Percentiles rank a stretch among this genome's conserved stretches.
Conservation (phyloP, 2,329 filamentous ascomycete species). For the Colletotrichum siamense region DNA sequence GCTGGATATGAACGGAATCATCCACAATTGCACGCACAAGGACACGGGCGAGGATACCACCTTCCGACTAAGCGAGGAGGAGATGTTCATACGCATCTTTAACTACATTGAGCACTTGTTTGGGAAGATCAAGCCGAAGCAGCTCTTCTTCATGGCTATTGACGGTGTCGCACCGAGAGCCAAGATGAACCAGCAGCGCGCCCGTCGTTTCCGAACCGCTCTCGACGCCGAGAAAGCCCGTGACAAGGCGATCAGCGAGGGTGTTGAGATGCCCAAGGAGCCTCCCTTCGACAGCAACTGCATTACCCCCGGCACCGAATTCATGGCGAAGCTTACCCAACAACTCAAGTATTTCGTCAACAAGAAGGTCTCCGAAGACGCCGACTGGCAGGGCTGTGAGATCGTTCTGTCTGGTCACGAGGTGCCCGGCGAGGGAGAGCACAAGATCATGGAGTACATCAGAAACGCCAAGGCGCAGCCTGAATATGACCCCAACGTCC, state of each 20-base stretch:
- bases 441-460: constrained; percentile 99
- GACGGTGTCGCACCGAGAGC: constrained; percentile 96
- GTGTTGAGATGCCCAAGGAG: constrained; percentile 92
- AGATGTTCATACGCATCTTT: constrained; percentile 99
- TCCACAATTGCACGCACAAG: constrained; percentile 99
- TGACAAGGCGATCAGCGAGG: constrained; percentile 90
- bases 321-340: constrained; percentile 94
- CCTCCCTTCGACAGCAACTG: constrained; percentile 98
- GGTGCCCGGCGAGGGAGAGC: constrained; percentile 96
- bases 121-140: constrained; percentile 97
- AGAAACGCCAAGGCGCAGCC: constrained; percentile 95
- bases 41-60: constrained; percentile 86
- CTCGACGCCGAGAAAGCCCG: constrained; percentile 88
- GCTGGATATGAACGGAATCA: constrained; percentile 99
- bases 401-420: constrained; percentile 97
- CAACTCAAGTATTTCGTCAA: constrained; percentile 98
- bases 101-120: constrained; percentile 99
- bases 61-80: constrained; percentile 93
- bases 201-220: constrained; percentile 92
- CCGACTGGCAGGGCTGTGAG: constrained; percentile 96
- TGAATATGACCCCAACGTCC: constrained; percentile 88
- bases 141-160: constrained; percentile 99
- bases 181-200: constrained; percentile 99
- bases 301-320: constrained; percentile 95
- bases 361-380: constrained; percentile 97